phyloP scores from a whole-genome alignment of 2,329 filamentous ascomycete genomes.

The Trichoderma lentiforme region DNA sequence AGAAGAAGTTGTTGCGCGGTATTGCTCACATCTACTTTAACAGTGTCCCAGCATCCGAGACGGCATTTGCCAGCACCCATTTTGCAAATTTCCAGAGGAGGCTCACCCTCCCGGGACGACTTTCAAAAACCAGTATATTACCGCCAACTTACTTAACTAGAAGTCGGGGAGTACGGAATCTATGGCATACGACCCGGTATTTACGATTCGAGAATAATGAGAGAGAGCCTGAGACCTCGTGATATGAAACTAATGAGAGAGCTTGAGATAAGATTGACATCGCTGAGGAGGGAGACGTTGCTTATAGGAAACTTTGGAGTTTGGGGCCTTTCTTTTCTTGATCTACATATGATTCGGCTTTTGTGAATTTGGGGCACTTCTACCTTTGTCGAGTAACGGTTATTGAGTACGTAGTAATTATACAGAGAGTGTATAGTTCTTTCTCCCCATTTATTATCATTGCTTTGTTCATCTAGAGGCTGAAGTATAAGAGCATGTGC shows the following conservation, averaged over 20 bases:
- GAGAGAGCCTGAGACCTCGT: neutral
- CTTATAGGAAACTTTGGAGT: neutral
- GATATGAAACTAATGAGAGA: neutral
- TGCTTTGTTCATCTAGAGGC: neutral
- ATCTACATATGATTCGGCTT: neutral
- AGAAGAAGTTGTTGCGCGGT: neutral
- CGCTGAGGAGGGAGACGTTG: neutral
- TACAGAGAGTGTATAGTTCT: neutral
- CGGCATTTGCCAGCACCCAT: conserved; percentile 50
- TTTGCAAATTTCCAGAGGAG: conserved; percentile 52
- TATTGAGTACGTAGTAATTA: neutral
- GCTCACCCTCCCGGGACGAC: conserved; percentile 58
- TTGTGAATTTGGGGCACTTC: neutral
- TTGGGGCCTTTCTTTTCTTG: neutral
- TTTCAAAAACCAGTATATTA: conserved; percentile 35
- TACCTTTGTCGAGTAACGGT: neutral
- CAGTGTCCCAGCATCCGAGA: conserved; percentile 54
- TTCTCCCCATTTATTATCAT: neutral
- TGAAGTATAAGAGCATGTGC: neutral
- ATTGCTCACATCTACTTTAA: neutral
- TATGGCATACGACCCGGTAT: neutral
- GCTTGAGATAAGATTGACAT: neutral
- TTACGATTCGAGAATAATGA: neutral
- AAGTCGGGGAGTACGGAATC: neutral
- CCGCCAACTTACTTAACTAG: conserved; percentile 28